phyloP scores from a whole-genome alignment of 345 rosid genomes.

The Moricandia arvensis region DNA sequence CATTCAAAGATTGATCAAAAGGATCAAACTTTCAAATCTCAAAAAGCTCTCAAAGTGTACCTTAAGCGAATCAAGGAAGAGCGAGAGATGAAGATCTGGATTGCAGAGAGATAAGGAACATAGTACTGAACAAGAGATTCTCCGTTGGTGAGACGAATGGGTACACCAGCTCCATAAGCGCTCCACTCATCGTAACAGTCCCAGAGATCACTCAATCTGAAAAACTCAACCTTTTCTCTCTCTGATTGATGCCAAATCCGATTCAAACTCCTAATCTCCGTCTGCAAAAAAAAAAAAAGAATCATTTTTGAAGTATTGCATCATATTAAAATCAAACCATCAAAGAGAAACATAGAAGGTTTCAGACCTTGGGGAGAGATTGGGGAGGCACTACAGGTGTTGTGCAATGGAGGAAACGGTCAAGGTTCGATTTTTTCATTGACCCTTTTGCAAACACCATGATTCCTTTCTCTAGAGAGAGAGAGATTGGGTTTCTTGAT shows the following conservation, averaged over 20 bases:
- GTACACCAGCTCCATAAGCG: slow-evolving; percentile 99
- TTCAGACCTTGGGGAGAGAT: slow-evolving; percentile 74
- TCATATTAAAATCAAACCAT: not conserved
- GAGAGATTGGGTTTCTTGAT: slow-evolving; percentile 50
- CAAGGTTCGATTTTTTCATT: slow-evolving; percentile 75
- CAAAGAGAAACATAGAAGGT: not conserved
- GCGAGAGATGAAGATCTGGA: slow-evolving; percentile 86
- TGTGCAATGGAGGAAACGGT: slow-evolving; percentile 73
- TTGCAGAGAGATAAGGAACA: slow-evolving; percentile 96
- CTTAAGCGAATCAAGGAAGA: slow-evolving; percentile 67
- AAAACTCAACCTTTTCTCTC: slow-evolving; percentile 83
- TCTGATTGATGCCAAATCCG: slow-evolving; percentile 92
- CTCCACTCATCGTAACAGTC: slow-evolving; percentile 95
- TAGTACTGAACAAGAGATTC: slow-evolving; percentile 93
- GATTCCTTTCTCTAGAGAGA: slow-evolving; percentile 30
- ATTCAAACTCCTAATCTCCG: slow-evolving; percentile 79
- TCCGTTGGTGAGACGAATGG: slow-evolving; percentile 56
- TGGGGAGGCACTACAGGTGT: slow-evolving; percentile 82
- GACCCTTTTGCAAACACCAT: slow-evolving; percentile 68
- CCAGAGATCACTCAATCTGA: slow-evolving; percentile 86
- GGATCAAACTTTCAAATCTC: not conserved
- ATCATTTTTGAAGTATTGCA: not conserved
- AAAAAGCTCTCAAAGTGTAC: slow-evolving; percentile 37
- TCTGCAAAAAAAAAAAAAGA: slow-evolving; percentile 43
- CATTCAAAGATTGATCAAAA: slow-evolving; percentile 9